Evolutionary conservation across 805 yeast genomes (phyloP), one percentile per base, ranked within the genome.

Genomic region (Yamadazyma kitorensis): DNA sequence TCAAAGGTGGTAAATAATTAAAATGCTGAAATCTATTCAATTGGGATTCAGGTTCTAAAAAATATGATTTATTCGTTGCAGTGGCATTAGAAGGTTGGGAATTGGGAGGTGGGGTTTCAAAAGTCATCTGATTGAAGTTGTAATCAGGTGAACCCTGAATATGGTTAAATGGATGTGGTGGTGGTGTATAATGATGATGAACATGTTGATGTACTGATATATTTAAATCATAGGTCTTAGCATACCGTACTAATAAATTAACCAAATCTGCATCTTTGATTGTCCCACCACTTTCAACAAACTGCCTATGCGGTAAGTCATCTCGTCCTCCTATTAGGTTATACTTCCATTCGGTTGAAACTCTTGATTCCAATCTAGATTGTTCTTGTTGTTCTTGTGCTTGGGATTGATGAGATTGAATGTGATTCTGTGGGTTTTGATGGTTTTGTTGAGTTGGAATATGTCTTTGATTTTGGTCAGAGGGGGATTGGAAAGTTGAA

Each of bases 201-300:
- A 83, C 79, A 55, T 86, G 95, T 54, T 87, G 95, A 58, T 87
- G 95, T 14, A 87, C 74, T 4, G 87, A 80, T 10, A 87, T 68
- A 28, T 74, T 70, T 27, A 83, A 60, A 13, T 74, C 70, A 45
- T 75, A 70, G 31, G 61, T 59, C 41, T 72, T 77, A 0, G 89
- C 89, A 33, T 79, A 70, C 22, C 74, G 73, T 6, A 84, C 68
- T 7, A 84, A 55, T 41, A 69, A 64, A 35, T 75, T 76, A 0
- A 78, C 87, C 12, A 74, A 50, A 22, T 73, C 79, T 37, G 76
- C 72, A 14, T 70, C 64, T 25, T 64, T 55, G 3, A 83, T 80
- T 2, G 57, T 47, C 2, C 87, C 88, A 18, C 60, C 61, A 36
- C 48, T 51, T 16, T 51, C 55, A 9, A 47, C 43, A 20, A 55